These are phyloP conservation scores for Epichloe sylvatica DNA, from an alignment of 2,329 filamentous ascomycete genomes.

Conservation along the genomic window DNA sequence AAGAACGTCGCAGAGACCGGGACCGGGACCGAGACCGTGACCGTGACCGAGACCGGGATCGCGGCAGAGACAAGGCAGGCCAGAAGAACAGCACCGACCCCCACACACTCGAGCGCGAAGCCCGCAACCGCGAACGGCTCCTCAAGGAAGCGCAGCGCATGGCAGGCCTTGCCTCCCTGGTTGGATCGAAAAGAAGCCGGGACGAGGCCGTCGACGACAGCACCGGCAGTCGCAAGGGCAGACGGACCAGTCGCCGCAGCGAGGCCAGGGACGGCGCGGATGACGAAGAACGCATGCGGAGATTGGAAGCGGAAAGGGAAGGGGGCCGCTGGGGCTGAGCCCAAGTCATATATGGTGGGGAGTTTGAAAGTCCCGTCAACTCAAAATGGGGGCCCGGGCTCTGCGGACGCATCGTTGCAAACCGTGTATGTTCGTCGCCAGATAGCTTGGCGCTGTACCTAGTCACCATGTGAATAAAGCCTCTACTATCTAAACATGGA, in stretches of 20 bases:
- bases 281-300: slow-evolving; percentile 38
- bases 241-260: slow-evolving; percentile 32
- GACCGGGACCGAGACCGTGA: slow-evolving; percentile 9
- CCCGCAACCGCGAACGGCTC: slow-evolving; percentile 49
- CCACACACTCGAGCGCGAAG: slow-evolving; percentile 58
- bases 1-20: slow-evolving; percentile 21
- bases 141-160: slow-evolving; percentile 56
- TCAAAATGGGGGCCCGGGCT: no score
- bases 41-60: slow-evolving; percentile 10
- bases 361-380: no score
- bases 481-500: no score
- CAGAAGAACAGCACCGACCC: slow-evolving; percentile 28
- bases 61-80: slow-evolving; percentile 19
- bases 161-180: slow-evolving; percentile 35
- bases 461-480: no score
- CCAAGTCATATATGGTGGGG: not conserved
- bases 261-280: slow-evolving; percentile 34
- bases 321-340: slow-evolving; percentile 32
- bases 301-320: slow-evolving; percentile 48
- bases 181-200: slow-evolving; percentile 36
- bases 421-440: not conserved
- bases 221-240: slow-evolving; percentile 21
- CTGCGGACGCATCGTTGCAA: no score
- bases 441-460: not conserved
- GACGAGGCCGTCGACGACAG: slow-evolving; percentile 29